Conservation (phyloP, 148 eudicot genomes). For the Salicornia ramosissima region DNA sequence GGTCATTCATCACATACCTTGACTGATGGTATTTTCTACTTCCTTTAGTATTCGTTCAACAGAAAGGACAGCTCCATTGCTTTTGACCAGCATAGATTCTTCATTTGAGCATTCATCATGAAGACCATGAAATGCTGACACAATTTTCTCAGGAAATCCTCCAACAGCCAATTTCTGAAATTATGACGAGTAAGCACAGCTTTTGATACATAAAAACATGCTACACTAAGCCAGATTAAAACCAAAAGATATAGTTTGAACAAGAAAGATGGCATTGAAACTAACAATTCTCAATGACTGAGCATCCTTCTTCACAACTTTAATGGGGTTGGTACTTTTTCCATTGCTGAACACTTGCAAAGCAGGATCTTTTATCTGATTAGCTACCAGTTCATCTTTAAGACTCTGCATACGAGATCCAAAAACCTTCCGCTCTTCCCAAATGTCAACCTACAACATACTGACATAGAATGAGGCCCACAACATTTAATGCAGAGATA, state of each 20-base stretch:
- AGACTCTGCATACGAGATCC: conserved; percentile 92
- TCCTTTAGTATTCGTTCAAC: conserved; percentile 58
- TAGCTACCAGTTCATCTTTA: conserved; percentile 51
- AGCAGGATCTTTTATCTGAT: conserved; percentile 49
- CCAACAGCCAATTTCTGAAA: conserved; percentile 85
- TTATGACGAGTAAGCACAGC: conserved; percentile 17
- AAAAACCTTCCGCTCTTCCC: conserved; percentile 94
- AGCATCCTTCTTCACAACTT: conserved; percentile 82
- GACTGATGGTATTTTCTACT: conserved; percentile 38
- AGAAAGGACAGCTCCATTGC: conserved; percentile 40
- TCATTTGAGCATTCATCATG: conserved; percentile 63
- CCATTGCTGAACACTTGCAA: conserved; percentile 46
- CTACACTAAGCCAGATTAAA: neutral
- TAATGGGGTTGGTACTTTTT: conserved; percentile 67
- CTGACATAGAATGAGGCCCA: conserved; percentile 10
- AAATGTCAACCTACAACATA: conserved; percentile 67
- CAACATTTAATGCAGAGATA: neutral
- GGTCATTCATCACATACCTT: conserved; percentile 57
- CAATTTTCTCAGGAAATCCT: conserved; percentile 68
- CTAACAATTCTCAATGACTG: conserved; percentile 78
- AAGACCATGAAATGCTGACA: conserved; percentile 66
- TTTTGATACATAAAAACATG: conserved; percentile 10
- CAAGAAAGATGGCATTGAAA: conserved; percentile 20
- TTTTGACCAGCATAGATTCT: conserved; percentile 55
- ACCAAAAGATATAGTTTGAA: conserved; percentile 7